phyloP scores from a whole-genome alignment of 1,139 yeast species.

The Kodamaea fungicola region DNA sequence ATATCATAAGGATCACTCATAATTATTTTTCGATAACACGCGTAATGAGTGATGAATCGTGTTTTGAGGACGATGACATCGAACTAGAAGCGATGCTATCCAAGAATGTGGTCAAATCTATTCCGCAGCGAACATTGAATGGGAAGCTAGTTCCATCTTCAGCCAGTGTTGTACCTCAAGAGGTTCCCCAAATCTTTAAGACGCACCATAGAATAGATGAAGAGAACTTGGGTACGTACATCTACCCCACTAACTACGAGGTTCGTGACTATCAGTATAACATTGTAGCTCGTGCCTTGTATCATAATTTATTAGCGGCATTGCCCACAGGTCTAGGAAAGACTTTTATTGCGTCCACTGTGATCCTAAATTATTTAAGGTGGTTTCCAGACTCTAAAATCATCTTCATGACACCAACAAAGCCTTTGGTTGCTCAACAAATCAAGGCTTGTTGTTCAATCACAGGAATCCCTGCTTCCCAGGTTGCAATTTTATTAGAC shows the following conservation, averaged over 20 bases:
- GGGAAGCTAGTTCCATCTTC: constrained; percentile 6
- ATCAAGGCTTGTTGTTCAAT: constrained; percentile 88
- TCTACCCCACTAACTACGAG: constrained; percentile 84
- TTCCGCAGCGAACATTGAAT: constrained; percentile 12
- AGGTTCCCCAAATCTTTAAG: no score
- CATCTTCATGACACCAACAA: constrained; percentile 94
- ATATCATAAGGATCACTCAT: constrained; percentile 2
- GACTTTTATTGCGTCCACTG: constrained; percentile 92
- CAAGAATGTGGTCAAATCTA: constrained; percentile 3
- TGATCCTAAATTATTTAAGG: constrained; percentile 82
- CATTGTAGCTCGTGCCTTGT: constrained; percentile 70
- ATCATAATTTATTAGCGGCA: constrained; percentile 77
- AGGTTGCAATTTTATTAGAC: constrained; percentile 81
- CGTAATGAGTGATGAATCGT: constrained; percentile 9
- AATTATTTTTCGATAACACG: constrained; percentile 1
- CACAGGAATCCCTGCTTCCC: constrained; percentile 74
- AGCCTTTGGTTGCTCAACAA: constrained; percentile 97
- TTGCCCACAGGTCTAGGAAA: constrained; percentile 97
- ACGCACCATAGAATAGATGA: constrained; percentile 52
- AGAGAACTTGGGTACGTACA: constrained; percentile 45
- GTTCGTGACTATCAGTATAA: constrained; percentile 84
- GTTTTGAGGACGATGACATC: constrained; percentile 10
- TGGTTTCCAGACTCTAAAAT: constrained; percentile 82
- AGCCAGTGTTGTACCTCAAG: no score
- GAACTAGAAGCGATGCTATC: constrained; percentile 8